Conservation (phyloP, 2,329 filamentous ascomycete genomes). For the Venturiaceae sp. region DNA sequence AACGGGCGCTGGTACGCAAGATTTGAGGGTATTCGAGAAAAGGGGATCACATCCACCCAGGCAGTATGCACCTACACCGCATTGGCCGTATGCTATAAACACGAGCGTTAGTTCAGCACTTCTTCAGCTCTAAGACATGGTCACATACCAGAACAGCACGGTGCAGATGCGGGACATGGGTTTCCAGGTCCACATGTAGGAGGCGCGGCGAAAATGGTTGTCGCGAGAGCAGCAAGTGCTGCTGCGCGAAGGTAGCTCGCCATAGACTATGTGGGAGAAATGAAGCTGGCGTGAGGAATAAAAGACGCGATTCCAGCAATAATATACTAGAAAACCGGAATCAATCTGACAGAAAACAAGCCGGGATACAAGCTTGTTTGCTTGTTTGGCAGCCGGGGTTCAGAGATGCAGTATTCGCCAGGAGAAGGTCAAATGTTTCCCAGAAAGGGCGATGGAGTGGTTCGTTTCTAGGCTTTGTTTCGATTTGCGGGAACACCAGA, state of each 20-base stretch:
- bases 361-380: too few species aligned
- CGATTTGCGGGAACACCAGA: not conserved
- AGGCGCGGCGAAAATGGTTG: slow-evolving; percentile 15
- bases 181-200: slow-evolving; percentile 35
- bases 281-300: not conserved
- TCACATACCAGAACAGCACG: slow-evolving; percentile 30
- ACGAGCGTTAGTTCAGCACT: slow-evolving; percentile 3
- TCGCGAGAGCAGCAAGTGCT: slow-evolving; percentile 11
- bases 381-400: not conserved
- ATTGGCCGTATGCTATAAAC: slow-evolving; percentile 73
- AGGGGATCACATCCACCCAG: slow-evolving; percentile 89
- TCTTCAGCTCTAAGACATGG: slow-evolving; percentile 59
- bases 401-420: not conserved
- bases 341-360: too few species aligned
- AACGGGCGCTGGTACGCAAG: slow-evolving; percentile 75
- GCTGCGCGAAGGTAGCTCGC: slow-evolving; percentile 1
- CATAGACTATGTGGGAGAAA: not conserved
- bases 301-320: not conserved
- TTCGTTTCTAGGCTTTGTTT: not conserved
- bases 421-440: not conserved
- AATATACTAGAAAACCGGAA: too few species aligned
- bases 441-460: not conserved
- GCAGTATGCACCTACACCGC: slow-evolving; percentile 89
- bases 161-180: slow-evolving; percentile 55
- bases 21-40: slow-evolving; percentile 71